Evolutionary conservation across 805 yeast species (phyloP), one percentile per base, ranked within the genome.

Genomic region (Starmerella gropengiesseri): DNA sequence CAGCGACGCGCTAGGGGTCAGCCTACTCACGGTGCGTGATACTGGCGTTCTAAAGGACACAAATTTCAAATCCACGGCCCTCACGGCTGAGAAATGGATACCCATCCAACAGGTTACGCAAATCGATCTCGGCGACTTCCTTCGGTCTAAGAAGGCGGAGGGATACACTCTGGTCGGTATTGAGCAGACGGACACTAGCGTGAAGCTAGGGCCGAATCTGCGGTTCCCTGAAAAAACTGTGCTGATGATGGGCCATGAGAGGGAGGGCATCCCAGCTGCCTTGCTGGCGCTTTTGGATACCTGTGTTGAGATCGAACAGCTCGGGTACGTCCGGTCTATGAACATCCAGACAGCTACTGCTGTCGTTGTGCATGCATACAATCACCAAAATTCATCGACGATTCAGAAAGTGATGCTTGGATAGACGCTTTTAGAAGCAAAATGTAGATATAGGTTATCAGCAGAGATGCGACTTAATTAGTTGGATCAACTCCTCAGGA

Each of bases 321-420:
- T 76, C 31, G 97, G 97, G 13, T 86, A 87, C 14, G 77, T 89
- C 31, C 70, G 97, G 52, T 86, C 95, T 1, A 87, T 87, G 97
- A 87, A 87, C 56, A 87, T 87, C 48, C 97, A 87, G 63, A 87
- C 96, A 0, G 97, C 96, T 1, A 78, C 96, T 0, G 97, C 96
- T 0, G 86, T 87, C 17, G 75, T 87, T 40, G 95, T 86, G 6
- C 94, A 87, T 61, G 91, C 95, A 0, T 87, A 89, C 55, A 77
- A 55, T 23, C 47, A 53, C 41, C 55, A 54, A n/a, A n/a, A n/a
- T n/a, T n/a, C n/a, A n/a, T n/a, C n/a, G n/a, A n/a, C n/a, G n/a
- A n/a, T n/a, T n/a, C n/a, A n/a, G n/a, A n/a, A n/a, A n/a, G n/a
- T n/a, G n/a, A n/a, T n/a, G n/a, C n/a, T n/a, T n/a, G n/a, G n/a